Conservation (phyloP, 1,284 basidiomycete species). For the Trichosporon ovoides region DNA sequence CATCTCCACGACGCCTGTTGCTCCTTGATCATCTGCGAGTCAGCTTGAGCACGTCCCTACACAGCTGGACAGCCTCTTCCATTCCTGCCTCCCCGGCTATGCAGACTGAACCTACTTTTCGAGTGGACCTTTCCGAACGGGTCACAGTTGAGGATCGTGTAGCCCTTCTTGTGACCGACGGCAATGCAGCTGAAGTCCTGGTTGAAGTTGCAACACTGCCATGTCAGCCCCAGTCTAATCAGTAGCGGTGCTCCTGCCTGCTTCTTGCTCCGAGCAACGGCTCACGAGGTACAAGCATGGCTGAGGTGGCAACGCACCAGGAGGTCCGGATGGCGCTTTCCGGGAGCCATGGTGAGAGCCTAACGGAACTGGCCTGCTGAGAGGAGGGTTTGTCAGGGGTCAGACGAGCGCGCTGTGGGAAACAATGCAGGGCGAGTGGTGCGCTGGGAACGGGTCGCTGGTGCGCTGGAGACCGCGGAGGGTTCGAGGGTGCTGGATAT, state of each 20-base stretch:
- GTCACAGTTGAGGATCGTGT: conserved; percentile 95
- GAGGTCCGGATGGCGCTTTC: conserved; percentile 47
- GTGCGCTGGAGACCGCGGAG: too few relatives aligned
- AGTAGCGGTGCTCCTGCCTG: not conserved
- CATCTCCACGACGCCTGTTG: conserved; percentile 96
- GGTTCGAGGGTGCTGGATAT: too few relatives aligned
- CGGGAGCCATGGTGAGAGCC: conserved; percentile 17
- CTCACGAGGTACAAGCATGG: not conserved
- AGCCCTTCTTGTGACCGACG: conserved; percentile 91
- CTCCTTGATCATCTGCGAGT: conserved; percentile 68
- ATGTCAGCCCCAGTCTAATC: conserved; percentile 6
- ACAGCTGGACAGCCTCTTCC: not conserved
- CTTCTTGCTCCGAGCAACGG: not conserved
- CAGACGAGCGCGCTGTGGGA: too few relatives aligned
- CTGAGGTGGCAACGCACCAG: conserved; percentile 30
- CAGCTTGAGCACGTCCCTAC: not conserved
- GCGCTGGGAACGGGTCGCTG: too few relatives aligned
- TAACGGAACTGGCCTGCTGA: not conserved
- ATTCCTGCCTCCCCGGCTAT: not conserved
- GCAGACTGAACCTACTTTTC: conserved; percentile 49
- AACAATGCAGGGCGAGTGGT: too few relatives aligned
- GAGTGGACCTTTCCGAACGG: conserved; percentile 95
- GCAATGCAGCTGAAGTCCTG: conserved; percentile 65
- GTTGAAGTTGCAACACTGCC: conserved; percentile 49
- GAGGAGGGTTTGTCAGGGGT: not conserved